phyloP scores from a whole-genome alignment of 2,329 filamentous ascomycete genomes.

The Fusarium continuum region DNA sequence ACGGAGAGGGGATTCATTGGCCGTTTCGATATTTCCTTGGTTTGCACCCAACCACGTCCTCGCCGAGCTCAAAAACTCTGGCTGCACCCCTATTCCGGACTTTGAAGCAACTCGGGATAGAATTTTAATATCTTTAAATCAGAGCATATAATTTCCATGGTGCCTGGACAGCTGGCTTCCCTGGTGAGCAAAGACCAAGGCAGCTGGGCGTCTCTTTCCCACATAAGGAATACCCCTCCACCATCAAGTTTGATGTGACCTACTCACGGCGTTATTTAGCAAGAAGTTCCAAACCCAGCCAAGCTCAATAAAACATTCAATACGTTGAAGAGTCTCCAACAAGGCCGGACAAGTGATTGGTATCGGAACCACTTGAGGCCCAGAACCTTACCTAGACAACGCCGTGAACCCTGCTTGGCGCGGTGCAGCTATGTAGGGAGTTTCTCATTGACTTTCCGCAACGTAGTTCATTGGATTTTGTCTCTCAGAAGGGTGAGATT shows the following conservation, averaged over 20 bases:
- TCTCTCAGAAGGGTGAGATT: constrained; percentile 27
- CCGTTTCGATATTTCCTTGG: constrained; percentile 36
- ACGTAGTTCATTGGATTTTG: constrained; percentile 20
- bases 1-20: constrained; percentile 16
- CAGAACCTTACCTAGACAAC: constrained; percentile 49
- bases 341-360: constrained; percentile 53
- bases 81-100: constrained; percentile 18
- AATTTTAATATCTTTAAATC: constrained; percentile 13
- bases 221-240: neutral
- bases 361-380: constrained; percentile 51
- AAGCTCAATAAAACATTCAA: constrained; percentile 48
- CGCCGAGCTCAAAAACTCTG: constrained; percentile 18
- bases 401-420: constrained; percentile 62
- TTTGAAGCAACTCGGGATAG: constrained; percentile 25
- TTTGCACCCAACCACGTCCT: constrained; percentile 35
- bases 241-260: neutral
- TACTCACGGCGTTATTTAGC: neutral
- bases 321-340: constrained; percentile 51
- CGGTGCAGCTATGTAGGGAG: constrained; percentile 50
- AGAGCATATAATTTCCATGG: constrained; percentile 32
- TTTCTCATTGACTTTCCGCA: constrained; percentile 46
- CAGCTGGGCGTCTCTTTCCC: constrained; percentile 38
- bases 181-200: constrained; percentile 30
- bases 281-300: constrained; percentile 29
- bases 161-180: constrained; percentile 37